Evolutionary conservation across 2,329 filamentous ascomycete species (phyloP).

Genomic region (Colletotrichum paranaense): DNA sequence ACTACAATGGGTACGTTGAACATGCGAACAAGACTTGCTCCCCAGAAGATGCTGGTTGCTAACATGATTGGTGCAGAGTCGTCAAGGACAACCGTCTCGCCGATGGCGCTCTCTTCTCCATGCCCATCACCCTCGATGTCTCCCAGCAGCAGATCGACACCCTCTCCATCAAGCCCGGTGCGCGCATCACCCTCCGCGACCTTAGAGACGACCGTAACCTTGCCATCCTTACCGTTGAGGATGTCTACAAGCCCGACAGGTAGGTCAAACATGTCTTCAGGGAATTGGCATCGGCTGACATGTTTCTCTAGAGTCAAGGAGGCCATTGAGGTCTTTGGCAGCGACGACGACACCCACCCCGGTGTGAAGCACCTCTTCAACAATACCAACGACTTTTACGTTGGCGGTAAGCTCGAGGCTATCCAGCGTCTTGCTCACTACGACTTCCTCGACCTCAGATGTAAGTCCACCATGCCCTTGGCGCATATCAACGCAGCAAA

Average conservation of each 20-base stretch:
- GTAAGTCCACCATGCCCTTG: conserved; percentile 60
- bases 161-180: conserved; percentile 80
- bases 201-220: conserved; percentile 96
- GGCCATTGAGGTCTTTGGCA: conserved; percentile 94
- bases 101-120: conserved; percentile 92
- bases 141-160: conserved; percentile 79
- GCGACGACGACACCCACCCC: conserved; percentile 88
- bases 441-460: conserved; percentile 96
- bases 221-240: conserved; percentile 94
- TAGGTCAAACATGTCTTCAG: conserved; percentile 62
- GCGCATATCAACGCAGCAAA: not conserved
- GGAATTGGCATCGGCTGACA: conserved; percentile 58
- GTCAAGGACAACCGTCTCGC: conserved; percentile 88
- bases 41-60: conserved; percentile 38
- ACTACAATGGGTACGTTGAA: conserved; percentile 85
- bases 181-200: conserved; percentile 89
- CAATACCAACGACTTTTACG: conserved; percentile 86
- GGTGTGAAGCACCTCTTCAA: conserved; percentile 91
- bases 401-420: conserved; percentile 95
- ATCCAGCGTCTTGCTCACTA: conserved; percentile 97
- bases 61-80: conserved; percentile 69
- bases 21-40: not conserved
- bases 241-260: conserved; percentile 97
- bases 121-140: conserved; percentile 95
- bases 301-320: conserved; percentile 75